Conservation (phyloP, 2,329 filamentous ascomycete genomes). For the Hypoxylon sp. region DNA sequence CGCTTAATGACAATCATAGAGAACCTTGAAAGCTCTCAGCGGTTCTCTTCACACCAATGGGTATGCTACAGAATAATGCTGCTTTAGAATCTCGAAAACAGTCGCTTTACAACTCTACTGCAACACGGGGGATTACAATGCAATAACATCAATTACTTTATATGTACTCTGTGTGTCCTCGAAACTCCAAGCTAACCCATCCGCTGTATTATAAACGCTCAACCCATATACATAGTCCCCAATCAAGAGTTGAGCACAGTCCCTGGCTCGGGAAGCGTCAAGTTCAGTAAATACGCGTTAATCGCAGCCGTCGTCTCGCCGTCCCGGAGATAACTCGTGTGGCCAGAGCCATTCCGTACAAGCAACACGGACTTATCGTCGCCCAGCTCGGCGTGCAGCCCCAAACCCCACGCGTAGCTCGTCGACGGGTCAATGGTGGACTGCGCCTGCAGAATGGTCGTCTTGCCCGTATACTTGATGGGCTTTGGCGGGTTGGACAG, state of each 20-base stretch:
- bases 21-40: no score
- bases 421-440: conserved; percentile 58
- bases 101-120: neutral
- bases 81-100: neutral
- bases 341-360: conserved; percentile 57
- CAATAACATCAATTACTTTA: neutral
- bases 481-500: conserved; percentile 54
- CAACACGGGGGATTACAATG: neutral
- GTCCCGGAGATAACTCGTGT: conserved; percentile 54
- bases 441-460: conserved; percentile 56
- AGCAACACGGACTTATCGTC: conserved; percentile 53
- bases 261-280: conserved; percentile 51
- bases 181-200: conserved; percentile 2
- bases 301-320: conserved; percentile 53
- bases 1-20: no score
- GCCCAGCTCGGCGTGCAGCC: conserved; percentile 51
- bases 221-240: neutral
- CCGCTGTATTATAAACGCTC: neutral
- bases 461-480: conserved; percentile 44
- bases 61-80: neutral
- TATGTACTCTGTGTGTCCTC: neutral
- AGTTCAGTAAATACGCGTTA: conserved; percentile 53
- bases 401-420: conserved; percentile 55
- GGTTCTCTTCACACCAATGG: no score
- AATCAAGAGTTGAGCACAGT: conserved; percentile 40